Conservation (phyloP, 768 basidiomycete genomes). For the Lactifluus volemus region DNA sequence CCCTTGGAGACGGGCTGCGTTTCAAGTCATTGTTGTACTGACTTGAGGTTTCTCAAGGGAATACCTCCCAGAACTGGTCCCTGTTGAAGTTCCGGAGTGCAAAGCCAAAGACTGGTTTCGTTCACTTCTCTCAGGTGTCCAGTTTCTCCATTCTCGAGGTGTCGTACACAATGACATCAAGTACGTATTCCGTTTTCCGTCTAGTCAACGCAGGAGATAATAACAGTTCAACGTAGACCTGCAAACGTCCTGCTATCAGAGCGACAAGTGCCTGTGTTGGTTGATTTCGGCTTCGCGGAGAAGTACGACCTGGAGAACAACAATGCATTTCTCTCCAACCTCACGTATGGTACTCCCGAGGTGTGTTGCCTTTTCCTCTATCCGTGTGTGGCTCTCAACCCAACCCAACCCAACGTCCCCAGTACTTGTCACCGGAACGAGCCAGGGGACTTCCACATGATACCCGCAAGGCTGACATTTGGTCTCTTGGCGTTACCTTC, state of each 20-base stretch:
- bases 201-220: conserved; percentile 1
- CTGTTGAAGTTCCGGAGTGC: conserved; percentile 77
- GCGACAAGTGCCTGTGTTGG: conserved; percentile 74
- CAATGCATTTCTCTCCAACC: conserved; percentile 71
- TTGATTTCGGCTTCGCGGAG: conserved; percentile 96
- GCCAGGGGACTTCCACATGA: conserved; percentile 86
- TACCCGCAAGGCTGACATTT: conserved; percentile 84
- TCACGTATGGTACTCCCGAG: conserved; percentile 89
- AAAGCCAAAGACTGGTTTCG: conserved; percentile 78
- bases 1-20: neutral
- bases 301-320: conserved; percentile 57
- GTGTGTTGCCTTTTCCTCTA: conserved; percentile 29
- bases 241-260: conserved; percentile 86
- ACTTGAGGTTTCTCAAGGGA: conserved; percentile 46
- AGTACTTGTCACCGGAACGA: conserved; percentile 92
- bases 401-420: neutral
- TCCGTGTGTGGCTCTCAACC: neutral
- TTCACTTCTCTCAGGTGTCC: conserved; percentile 71
- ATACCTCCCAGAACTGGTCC: conserved; percentile 76
- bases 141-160: conserved; percentile 75
- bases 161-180: conserved; percentile 94
- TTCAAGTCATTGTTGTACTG: neutral
- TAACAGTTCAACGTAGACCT: conserved; percentile 41
- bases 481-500: conserved; percentile 83
- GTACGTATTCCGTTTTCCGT: conserved; percentile 35